Evolutionary conservation across 2,329 filamentous ascomycete species (phyloP), one percentile per base, ranked within the genome.

Genomic region (Xylogone sp.): DNA sequence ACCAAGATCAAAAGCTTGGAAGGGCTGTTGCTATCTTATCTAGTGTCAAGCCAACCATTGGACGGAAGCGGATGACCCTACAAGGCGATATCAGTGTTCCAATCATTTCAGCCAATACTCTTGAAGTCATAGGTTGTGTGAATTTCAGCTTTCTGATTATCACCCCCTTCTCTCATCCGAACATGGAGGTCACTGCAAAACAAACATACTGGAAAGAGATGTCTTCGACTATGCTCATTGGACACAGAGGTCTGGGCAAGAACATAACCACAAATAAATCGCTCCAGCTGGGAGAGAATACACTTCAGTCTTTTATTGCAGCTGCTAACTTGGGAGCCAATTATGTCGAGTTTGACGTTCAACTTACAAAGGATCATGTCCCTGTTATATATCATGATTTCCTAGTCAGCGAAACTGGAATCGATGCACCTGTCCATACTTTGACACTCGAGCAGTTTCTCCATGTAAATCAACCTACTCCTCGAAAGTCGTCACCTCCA

Each of bases 301-400:
- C 94, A 0, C 78, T 99, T 21, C 88, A 87, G 51, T 97, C 94
- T 0, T 99, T 99, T 71, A 96, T 97, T 64, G 90, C 93, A 2
- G 94, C 94, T 2, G 92, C 93, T 43, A 97, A 97, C 59, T 71
- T 99, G 48, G 94, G 94, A 8, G 94, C 83, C 2, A 80, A 86
- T 51, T 87, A 86, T 60, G 83, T 87, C 45, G 83, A 86, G 60
- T 86, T 88, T 63, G 94, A 99, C 66, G 94, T 99, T 1, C 94
- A 99, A 67, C 76, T 99, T 39, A 99, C 94, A n/a, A 99, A 99
- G 65, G 94, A 99, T 66, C 91, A 95, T 62, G 91, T 99, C 1
- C 94, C 94, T 0, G 93, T 99, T 58, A 96, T 99, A 63, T 99
- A 99, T 66, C 94, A 99, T 66, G 94, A 99, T 69, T 99, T 99